Base-by-base conservation (phyloP, 352 stramenopile genomes). In the Pythium brachiatum region DNA sequence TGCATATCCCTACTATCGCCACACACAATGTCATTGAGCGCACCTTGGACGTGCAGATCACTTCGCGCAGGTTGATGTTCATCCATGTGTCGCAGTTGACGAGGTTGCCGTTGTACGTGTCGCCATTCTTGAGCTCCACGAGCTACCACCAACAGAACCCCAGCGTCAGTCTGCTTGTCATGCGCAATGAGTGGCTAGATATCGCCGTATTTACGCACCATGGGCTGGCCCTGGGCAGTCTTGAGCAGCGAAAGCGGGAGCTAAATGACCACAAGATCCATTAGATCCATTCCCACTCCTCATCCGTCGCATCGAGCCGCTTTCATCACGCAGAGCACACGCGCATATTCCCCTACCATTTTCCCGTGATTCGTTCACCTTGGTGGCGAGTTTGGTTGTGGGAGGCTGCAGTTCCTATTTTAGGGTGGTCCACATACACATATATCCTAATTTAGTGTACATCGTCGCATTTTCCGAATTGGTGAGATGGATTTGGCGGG, bases 51-150 rank as follows among this genome's bases (percentile, higher is more conserved):
- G 97, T 99, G 66, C 96, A 98, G 74, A 99, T 99, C n/a, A 99
- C 96, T 70, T 99, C 96, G 16, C 88, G 83, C 31, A 99, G 75
- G 70, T 99, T 99, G 64, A 99, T 94, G 75, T 99, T 99, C 97
- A 99, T 99, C 88, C 94, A 99, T 13, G 92, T 96, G 75, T 99
- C 97, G 57, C 96, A 99, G 69, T 95, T 98, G 26, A 98, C 91
- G 39, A 99, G 82, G 53, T 96, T 88, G 26, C 97, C 97, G 70
- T 99, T 99, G 89, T 99, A 99, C 52, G 93, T 99, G 63, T 99
- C 96, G 50, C 97, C 97, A 66, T 98, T 99, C 83, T 99, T 99
- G 20, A 99, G 87, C 87, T 99, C 97, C 48, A 99, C 93, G 51
- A 99, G 81, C 86, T 94, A 60, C 41, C 18, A 48, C 32, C 3